A percentile compares a stretch with the other conserved stretches of the same genome.
These are phyloP conservation scores for Musa balbisiana DNA, from an alignment of 202 grass and related monocot species.

Conservation along the genomic window DNA sequence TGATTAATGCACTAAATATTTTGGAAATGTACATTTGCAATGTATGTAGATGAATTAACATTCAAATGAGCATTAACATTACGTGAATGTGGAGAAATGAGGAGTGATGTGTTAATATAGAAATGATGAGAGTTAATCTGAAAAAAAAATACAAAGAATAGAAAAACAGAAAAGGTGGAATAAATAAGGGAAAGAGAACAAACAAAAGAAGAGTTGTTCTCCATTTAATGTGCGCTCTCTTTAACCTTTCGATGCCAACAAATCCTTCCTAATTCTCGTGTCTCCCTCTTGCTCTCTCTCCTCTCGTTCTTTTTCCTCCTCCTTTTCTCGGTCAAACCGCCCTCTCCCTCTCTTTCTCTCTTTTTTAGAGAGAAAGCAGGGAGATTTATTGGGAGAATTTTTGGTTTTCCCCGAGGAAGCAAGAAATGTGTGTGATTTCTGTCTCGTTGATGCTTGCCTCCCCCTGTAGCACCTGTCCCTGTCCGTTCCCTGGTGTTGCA, in stretches of 20 bases:
- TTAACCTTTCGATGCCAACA: background rate
- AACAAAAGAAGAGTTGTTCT: background rate
- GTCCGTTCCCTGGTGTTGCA: background rate
- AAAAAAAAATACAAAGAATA: background rate
- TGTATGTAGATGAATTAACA: too few species aligned
- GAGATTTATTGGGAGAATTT: background rate
- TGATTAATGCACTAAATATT: too few species aligned
- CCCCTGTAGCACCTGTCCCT: background rate
- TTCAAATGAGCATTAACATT: too few species aligned
- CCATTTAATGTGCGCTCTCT: background rate
- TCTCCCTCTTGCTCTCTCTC: background rate
- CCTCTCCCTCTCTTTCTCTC: background rate
- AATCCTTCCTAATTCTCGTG: background rate
- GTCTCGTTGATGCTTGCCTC: background rate
- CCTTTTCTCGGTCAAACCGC: constrained; percentile 1
- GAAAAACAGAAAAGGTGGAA: background rate
- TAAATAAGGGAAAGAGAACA: background rate
- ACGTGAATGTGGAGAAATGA: too few species aligned
- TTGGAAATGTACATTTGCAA: too few species aligned
- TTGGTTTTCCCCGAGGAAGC: background rate
- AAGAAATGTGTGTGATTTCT: background rate
- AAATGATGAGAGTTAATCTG: too few species aligned
- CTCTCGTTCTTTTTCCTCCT: background rate
- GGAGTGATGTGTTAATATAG: too few species aligned
- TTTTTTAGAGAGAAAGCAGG: background rate